Percentiles rank a stretch among this genome's conserved stretches.
Conservation (phyloP, 2,329 filamentous ascomycete genomes). For the Pezicula rhizophila region DNA sequence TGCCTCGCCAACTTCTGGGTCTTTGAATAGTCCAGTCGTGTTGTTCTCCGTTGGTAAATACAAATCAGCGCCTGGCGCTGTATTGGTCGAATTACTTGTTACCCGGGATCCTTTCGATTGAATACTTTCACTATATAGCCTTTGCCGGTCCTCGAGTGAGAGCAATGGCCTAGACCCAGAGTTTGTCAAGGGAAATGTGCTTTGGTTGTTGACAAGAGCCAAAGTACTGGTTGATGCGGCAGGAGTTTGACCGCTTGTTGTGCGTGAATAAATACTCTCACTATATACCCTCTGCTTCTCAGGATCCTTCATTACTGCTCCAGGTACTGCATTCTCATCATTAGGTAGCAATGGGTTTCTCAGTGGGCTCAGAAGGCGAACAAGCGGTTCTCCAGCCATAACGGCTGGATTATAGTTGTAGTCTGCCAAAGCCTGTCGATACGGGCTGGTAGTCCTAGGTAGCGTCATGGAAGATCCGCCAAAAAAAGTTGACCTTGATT, state of each 20-base stretch:
- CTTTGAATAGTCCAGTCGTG: constrained; percentile 4
- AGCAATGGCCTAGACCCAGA: too few relatives aligned
- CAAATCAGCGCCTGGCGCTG: constrained; percentile 10
- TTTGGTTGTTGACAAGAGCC: neutral
- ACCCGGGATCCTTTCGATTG: constrained; percentile 22
- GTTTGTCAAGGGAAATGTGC: too few relatives aligned
- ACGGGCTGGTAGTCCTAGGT: constrained; percentile 50
- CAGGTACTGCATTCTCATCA: constrained; percentile 1
- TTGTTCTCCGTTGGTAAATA: constrained; percentile 11
- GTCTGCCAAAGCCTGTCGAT: constrained; percentile 40
- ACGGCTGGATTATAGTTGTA: constrained; percentile 9
- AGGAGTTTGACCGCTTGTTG: constrained; percentile 23
- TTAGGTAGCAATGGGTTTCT: constrained; percentile 9
- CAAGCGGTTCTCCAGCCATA: neutral
- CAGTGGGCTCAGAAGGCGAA: neutral
- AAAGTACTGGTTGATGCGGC: constrained; percentile 11
- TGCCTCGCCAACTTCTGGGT: constrained; percentile 26
- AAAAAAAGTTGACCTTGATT: constrained; percentile 44
- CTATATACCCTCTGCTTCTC: constrained; percentile 15
- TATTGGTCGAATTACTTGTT: constrained; percentile 21
- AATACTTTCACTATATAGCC: constrained; percentile 24
- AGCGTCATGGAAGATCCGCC: constrained; percentile 45
- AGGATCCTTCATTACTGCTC: neutral
- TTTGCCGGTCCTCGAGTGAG: neutral
- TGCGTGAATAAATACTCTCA: constrained; percentile 28